A percentile compares a stretch with the other conserved stretches of the same genome.
Conservation (phyloP, 331 rosid species). For the Dryas integrifolia region DNA sequence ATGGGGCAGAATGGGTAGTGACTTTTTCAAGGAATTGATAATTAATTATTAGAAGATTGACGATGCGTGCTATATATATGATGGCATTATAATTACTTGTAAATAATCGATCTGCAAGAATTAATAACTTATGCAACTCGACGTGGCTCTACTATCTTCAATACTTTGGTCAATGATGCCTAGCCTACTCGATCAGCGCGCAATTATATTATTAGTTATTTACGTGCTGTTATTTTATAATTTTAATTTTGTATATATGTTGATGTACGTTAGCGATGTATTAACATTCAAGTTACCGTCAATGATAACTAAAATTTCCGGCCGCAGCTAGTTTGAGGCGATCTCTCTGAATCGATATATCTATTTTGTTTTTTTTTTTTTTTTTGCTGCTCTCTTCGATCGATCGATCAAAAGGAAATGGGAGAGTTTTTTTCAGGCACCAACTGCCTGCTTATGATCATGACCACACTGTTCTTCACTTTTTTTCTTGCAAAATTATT, state of each 20-base stretch:
- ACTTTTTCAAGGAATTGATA: too few species aligned
- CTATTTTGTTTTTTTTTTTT: too few species aligned
- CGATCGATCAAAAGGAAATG: slow-evolving; percentile 32
- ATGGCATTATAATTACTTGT: too few species aligned
- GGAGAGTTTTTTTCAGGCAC: slow-evolving; percentile 37
- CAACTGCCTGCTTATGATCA: slow-evolving; percentile 36
- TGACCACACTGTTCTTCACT: slow-evolving; percentile 28
- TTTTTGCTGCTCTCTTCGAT: not conserved
- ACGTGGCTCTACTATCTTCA: slow-evolving; percentile 42
- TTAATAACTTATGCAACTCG: slow-evolving; percentile 24
- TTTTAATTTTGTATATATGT: not conserved
- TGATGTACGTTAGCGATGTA: not conserved
- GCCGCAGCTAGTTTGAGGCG: slow-evolving; percentile 1
- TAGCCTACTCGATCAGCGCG: not conserved
- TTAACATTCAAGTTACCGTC: not conserved
- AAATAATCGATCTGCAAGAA: too few species aligned
- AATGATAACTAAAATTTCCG: slow-evolving; percentile 2
- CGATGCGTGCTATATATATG: too few species aligned
- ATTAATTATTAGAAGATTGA: too few species aligned
- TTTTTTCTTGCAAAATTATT: slow-evolving; percentile 35
- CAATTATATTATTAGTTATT: slow-evolving; percentile 14
- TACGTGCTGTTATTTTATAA: slow-evolving; percentile 19
- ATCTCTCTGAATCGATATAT: too few species aligned
- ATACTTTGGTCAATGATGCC: slow-evolving; percentile 52
- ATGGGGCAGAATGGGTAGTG: too few species aligned